Evolutionary conservation across 2,329 filamentous ascomycete genomes (phyloP), one percentile per base, ranked within the genome.

Genomic region (Anthostomella pinea): DNA sequence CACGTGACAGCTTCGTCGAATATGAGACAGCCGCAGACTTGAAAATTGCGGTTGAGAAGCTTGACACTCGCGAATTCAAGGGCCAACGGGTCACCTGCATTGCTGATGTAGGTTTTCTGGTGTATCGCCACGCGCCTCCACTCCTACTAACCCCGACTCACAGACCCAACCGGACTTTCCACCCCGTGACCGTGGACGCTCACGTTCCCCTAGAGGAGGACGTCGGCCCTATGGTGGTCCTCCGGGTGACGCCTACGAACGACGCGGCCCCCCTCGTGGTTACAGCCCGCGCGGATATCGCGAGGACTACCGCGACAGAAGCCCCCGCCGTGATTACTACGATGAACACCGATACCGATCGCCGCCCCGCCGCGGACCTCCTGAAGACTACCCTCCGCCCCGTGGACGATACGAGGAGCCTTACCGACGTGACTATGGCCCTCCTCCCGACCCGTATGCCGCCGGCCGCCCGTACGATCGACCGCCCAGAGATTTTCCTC

Each of bases 21-120:
- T 98, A 96, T 58, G 93, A 98, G 69, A 95, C 88, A 45, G 85
- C 85, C 41, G 83, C 81, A 51, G 93, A 98, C 59, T 72, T 98
- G 41, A 88, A 87, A 62, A 84, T 83, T 42, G 93, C 93, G 35
- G 87, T 97, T 39, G 89, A 96, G 64, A 96, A 96, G 68, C 85
- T 98, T 46, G 89, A 97, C 63, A 82, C 82, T 50, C 83, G 82
- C 60, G 89, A 95, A 58, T 97, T 97, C 68, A 96, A 96, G 72
- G 89, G 88, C 54, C 81, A 81, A 49, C 77, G 81, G 49, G 91
- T 98, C 52, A 83, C 78, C 51, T 98, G 93, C 67, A 72, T 86
- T 56, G 82, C 88, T 56, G 90, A 96, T 70, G 91, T 97, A 77
- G 62, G 82, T 65, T 26, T 29, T 23, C 16, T 46, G 47, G 36